These are phyloP conservation scores for Tylopilus plumbeoviolaceoides DNA, from an alignment of 768 basidiomycete genomes.

Conservation along the genomic window DNA sequence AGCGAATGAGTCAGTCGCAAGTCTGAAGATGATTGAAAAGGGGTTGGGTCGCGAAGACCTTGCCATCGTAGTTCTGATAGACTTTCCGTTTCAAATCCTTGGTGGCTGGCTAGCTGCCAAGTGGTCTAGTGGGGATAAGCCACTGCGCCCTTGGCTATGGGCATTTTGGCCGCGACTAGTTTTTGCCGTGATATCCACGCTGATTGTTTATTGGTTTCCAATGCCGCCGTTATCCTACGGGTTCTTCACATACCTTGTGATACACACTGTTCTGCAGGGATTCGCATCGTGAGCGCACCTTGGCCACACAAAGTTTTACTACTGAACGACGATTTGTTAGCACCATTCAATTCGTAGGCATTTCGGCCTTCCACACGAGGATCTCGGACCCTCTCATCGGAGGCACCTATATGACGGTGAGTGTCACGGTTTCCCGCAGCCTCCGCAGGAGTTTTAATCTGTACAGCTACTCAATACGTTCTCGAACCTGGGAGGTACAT, in stretches of 20 bases:
- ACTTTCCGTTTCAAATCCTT: conserved; percentile 95
- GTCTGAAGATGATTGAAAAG: conserved; percentile 94
- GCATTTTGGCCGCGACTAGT: conserved; percentile 87
- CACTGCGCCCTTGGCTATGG: conserved; percentile 82
- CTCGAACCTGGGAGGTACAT: conserved; percentile 94
- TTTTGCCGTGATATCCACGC: conserved; percentile 67
- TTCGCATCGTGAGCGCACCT: conserved; percentile 68
- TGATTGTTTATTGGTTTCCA: conserved; percentile 86
- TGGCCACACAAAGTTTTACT: neutral
- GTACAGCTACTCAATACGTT: conserved; percentile 89
- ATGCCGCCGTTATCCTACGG: conserved; percentile 61
- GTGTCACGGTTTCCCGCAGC: neutral
- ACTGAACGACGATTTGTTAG: conserved; percentile 35
- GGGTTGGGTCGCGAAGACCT: conserved; percentile 94
- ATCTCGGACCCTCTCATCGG: conserved; percentile 96
- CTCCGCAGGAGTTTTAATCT: conserved; percentile 5
- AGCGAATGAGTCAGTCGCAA: conserved; percentile 87
- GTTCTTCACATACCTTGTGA: conserved; percentile 79
- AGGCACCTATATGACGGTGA: conserved; percentile 99
- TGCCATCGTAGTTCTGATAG: conserved; percentile 91
- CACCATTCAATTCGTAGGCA: conserved; percentile 98
- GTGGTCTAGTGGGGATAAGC: conserved; percentile 79
- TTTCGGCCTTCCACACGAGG: conserved; percentile 97
- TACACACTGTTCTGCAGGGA: conserved; percentile 78
- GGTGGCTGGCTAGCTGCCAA: conserved; percentile 93